A percentile compares a stretch with the other conserved stretches of the same genome.
These are phyloP conservation scores for Euphrasia arctica DNA, from an alignment of 305 asterid genomes.

Conservation along the genomic window DNA sequence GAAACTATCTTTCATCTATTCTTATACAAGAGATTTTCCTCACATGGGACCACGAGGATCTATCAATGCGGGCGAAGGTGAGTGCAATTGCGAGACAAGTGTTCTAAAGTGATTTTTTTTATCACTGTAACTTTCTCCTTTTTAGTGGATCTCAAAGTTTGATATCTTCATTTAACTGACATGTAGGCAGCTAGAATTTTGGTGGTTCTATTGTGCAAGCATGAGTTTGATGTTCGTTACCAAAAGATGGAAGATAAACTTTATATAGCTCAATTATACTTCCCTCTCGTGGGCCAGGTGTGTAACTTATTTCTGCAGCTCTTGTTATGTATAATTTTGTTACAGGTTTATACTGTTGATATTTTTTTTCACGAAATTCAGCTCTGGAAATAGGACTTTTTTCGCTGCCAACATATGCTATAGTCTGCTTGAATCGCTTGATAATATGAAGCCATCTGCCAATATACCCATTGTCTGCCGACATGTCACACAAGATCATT, in stretches of 20 bases:
- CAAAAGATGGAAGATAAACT: slow-evolving; percentile 98
- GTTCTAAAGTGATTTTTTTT: slow-evolving; percentile 15
- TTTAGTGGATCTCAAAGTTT: slow-evolving; percentile 21
- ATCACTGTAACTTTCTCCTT: slow-evolving; percentile 16
- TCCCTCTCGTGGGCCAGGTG: slow-evolving; percentile 98
- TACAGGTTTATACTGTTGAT: slow-evolving; percentile 10
- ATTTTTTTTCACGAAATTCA: slow-evolving; percentile 12
- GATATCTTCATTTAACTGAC: slow-evolving; percentile 29
- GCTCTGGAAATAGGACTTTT: slow-evolving; percentile 11
- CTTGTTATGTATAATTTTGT: slow-evolving; percentile 18
- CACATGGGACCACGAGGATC: slow-evolving; percentile 99
- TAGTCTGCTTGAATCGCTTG: slow-evolving; percentile 6
- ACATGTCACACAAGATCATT: not conserved
- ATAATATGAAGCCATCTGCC: not conserved
- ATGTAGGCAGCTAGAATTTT: slow-evolving; percentile 88
- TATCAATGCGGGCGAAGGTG: slow-evolving; percentile 94
- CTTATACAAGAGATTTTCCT: slow-evolving; percentile 98
- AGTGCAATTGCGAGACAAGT: slow-evolving; percentile 27
- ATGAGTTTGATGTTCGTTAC: slow-evolving; percentile 93
- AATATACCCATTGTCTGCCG: too few species aligned
- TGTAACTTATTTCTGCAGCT: slow-evolving; percentile 21
- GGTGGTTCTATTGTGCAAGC: slow-evolving; percentile 96
- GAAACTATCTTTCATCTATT: slow-evolving; percentile 94
- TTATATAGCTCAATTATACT: slow-evolving; percentile 93
- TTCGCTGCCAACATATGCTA: slow-evolving; percentile 2